These are phyloP conservation scores for Crithidia thermophila DNA, from an alignment of 208 protist genomes.

Conservation along the genomic window DNA sequence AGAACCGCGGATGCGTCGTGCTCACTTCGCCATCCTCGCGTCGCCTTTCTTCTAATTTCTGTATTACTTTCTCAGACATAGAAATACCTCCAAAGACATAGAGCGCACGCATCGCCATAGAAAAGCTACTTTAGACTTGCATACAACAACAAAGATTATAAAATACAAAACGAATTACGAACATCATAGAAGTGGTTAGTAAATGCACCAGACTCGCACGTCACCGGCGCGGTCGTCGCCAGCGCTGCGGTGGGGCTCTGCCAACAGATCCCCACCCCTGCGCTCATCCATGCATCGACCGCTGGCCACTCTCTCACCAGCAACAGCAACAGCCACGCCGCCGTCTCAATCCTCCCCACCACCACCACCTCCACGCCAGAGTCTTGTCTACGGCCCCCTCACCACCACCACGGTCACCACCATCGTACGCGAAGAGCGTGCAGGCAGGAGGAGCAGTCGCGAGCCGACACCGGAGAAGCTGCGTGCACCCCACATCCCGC, in stretches of 20 bases:
- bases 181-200: too few species aligned
- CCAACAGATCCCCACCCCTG: background rate
- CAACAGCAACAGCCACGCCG: background rate
- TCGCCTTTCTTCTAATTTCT: too few species aligned
- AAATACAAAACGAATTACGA: too few species aligned
- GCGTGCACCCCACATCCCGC: background rate
- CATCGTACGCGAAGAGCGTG: conserved; percentile 5
- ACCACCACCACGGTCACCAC: conserved; percentile 21
- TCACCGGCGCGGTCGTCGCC: conserved; percentile 2
- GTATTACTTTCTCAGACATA: too few species aligned
- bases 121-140: too few species aligned
- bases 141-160: too few species aligned
- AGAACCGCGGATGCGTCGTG: too few species aligned
- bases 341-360: background rate
- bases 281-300: background rate
- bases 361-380: conserved; percentile 15
- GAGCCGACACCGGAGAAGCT: background rate
- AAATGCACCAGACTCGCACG: background rate
- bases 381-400: conserved; percentile 24
- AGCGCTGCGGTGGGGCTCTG: background rate
- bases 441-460: background rate
- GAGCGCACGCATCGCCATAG: too few species aligned
- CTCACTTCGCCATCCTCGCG: too few species aligned
- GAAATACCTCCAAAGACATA: too few species aligned
- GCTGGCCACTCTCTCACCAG: background rate